Percentiles rank a stretch among this genome's conserved stretches.
Evolutionary conservation across 2,329 filamentous ascomycete genomes (phyloP).

Genomic region (Nigrograna mackinnonii): DNA sequence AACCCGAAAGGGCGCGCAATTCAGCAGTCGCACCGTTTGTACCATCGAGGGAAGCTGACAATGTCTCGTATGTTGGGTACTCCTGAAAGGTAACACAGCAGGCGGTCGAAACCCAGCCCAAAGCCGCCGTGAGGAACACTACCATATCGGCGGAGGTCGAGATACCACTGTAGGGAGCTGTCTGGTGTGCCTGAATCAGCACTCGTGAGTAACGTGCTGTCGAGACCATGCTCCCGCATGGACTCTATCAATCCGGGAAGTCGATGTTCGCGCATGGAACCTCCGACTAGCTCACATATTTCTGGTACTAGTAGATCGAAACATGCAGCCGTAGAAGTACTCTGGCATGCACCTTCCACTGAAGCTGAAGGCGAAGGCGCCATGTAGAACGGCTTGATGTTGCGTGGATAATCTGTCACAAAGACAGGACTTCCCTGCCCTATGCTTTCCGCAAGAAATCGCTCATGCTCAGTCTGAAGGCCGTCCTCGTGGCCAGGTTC

Average conservation of each 20-base stretch:
- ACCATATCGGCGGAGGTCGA: slow-evolving; percentile 87
- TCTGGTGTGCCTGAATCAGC: slow-evolving; percentile 19
- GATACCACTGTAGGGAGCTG: slow-evolving; percentile 74
- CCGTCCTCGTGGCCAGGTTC: slow-evolving; percentile 72
- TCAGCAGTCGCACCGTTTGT: slow-evolving; percentile 58
- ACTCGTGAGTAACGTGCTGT: slow-evolving; percentile 31
- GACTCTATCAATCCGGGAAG: slow-evolving; percentile 67
- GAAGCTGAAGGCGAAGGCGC: slow-evolving; percentile 45
- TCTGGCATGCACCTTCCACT: slow-evolving; percentile 8
- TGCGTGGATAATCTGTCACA: slow-evolving; percentile 88
- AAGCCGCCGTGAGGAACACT: slow-evolving; percentile 91
- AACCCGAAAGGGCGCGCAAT: too few relatives aligned
- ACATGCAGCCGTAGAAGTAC: slow-evolving; percentile 73
- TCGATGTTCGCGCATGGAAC: slow-evolving; percentile 86
- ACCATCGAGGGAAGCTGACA: slow-evolving; percentile 80
- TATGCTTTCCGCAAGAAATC: slow-evolving; percentile 73
- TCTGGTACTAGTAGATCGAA: slow-evolving; percentile 89
- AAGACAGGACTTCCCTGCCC: slow-evolving; percentile 75
- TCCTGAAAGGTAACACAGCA: slow-evolving; percentile 81
- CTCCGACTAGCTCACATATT: slow-evolving; percentile 83
- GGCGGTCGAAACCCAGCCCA: slow-evolving; percentile 84
- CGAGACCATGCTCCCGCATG: slow-evolving; percentile 71
- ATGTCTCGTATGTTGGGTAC: slow-evolving; percentile 83
- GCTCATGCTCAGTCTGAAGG: slow-evolving; percentile 91
- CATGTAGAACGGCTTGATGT: slow-evolving; percentile 94